Percentiles rank a stretch among this genome's conserved stretches.
Conservation (phyloP, 1,139 yeast genomes). For the Magnusiomyces fungicola region DNA sequence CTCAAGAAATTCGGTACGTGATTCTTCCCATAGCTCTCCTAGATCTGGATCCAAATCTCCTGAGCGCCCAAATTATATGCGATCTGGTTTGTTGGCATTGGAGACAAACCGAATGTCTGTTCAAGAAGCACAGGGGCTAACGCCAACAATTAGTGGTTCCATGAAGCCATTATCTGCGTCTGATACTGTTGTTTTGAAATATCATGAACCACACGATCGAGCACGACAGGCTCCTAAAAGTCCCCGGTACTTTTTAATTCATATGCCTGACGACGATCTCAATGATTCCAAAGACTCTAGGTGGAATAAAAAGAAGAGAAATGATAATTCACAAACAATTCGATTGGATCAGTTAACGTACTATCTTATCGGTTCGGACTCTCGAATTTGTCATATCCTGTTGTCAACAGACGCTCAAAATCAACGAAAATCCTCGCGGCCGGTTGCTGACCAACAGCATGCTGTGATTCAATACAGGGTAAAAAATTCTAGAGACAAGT, state of each 20-base stretch:
- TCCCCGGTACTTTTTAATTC: not conserved
- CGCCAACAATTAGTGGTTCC: not conserved
- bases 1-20: no score
- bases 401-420: slow-evolving; percentile 28
- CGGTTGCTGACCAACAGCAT: slow-evolving; percentile 35
- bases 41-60: not conserved
- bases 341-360: slow-evolving; percentile 30
- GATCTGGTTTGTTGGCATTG: slow-evolving; percentile 42
- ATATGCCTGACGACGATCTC: not conserved
- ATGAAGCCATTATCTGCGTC: not conserved
- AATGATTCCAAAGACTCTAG: not conserved
- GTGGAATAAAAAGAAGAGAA: slow-evolving; percentile 20
- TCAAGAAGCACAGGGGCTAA: not conserved
- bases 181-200: slow-evolving; percentile 35
- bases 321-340: slow-evolving; percentile 23
- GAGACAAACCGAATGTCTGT: slow-evolving; percentile 32
- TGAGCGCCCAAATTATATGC: slow-evolving; percentile 35
- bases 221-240: slow-evolving; percentile 12
- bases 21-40: no score
- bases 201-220: slow-evolving; percentile 41
- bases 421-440: not conserved
- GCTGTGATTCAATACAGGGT: slow-evolving; percentile 48
- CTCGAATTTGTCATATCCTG: slow-evolving; percentile 38
- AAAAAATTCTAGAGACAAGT: slow-evolving; percentile 20
- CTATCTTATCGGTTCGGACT: slow-evolving; percentile 44